phyloP scores from a whole-genome alignment of 2,329 filamentous ascomycete genomes.

The Trichoderma sp. region DNA sequence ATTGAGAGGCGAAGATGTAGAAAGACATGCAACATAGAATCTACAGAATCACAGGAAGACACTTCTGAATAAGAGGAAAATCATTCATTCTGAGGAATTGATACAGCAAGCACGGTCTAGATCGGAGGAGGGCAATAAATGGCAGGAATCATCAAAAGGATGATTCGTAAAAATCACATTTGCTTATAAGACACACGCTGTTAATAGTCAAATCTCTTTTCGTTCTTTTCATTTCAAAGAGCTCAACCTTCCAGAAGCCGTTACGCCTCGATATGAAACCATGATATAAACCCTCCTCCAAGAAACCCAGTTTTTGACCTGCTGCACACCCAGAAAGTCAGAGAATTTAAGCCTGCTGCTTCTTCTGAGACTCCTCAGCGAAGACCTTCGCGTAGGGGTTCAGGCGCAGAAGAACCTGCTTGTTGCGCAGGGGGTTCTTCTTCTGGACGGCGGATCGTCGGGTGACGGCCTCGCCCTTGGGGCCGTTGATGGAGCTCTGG shows the following conservation, averaged over 20 bases:
- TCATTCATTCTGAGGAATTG: neutral
- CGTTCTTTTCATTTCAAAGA: slow-evolving; percentile 39
- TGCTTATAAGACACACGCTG: slow-evolving; percentile 24
- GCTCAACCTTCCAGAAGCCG: slow-evolving; percentile 43
- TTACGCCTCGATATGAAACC: slow-evolving; percentile 45
- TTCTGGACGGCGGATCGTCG: slow-evolving; percentile 94
- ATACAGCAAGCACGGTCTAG: slow-evolving; percentile 9
- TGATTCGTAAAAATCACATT: slow-evolving; percentile 25
- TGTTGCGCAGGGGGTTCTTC: slow-evolving; percentile 99
- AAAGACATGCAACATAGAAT: neutral
- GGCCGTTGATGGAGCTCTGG: slow-evolving; percentile 90
- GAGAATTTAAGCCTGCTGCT: slow-evolving; percentile 44
- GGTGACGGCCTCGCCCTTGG: slow-evolving; percentile 85
- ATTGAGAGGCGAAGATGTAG: neutral
- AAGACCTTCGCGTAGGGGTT: slow-evolving; percentile 97
- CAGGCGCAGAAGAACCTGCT: slow-evolving; percentile 96
- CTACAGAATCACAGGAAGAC: no score
- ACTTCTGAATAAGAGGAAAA: no score
- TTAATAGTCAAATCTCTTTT: slow-evolving; percentile 39
- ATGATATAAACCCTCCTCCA: slow-evolving; percentile 37
- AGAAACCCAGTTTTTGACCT: slow-evolving; percentile 34
- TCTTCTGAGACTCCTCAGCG: slow-evolving; percentile 64
- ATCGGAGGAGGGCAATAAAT: neutral
- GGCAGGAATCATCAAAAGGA: slow-evolving; percentile 19
- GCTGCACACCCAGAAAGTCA: slow-evolving; percentile 47